A percentile compares a stretch with the other conserved stretches of the same genome.
These are phyloP conservation scores for Canavalia ensiformis DNA, from an alignment of 306 rosid genomes.

Conservation along the genomic window DNA sequence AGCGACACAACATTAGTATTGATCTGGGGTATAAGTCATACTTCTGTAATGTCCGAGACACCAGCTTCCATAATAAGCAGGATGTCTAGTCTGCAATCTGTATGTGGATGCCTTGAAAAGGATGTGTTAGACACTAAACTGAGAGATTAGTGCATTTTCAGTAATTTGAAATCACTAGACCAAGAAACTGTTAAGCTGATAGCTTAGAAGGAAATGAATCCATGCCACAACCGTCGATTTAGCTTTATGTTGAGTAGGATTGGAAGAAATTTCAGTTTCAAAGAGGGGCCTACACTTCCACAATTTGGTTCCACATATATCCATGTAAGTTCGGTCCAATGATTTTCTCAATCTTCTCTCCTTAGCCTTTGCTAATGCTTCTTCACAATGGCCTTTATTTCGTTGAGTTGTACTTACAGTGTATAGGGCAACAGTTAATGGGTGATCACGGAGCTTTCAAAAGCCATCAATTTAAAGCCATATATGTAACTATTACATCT, in stretches of 20 bases:
- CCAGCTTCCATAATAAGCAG: slow-evolving; percentile 47
- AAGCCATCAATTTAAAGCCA: too few species aligned
- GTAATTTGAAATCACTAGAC: slow-evolving; percentile 49
- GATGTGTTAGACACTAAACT: slow-evolving; percentile 45
- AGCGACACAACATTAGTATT: slow-evolving; percentile 40
- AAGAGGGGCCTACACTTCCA: slow-evolving; percentile 71
- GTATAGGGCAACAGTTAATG: too few species aligned
- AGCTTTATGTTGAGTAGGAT: slow-evolving; percentile 89
- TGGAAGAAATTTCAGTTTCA: slow-evolving; percentile 94
- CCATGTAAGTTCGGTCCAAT: slow-evolving; percentile 78
- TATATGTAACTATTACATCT: too few species aligned
- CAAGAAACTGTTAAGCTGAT: slow-evolving; percentile 68
- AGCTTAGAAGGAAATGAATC: slow-evolving; percentile 57
- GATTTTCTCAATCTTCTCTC: slow-evolving; percentile 61
- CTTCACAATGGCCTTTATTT: too few species aligned
- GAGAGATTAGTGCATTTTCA: slow-evolving; percentile 44
- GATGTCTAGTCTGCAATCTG: slow-evolving; percentile 50
- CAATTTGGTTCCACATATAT: slow-evolving; percentile 61
- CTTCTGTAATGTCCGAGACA: slow-evolving; percentile 52
- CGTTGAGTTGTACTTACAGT: too few species aligned
- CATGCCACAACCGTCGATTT: slow-evolving; percentile 80
- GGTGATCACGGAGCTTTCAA: too few species aligned
- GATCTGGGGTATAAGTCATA: slow-evolving; percentile 42
- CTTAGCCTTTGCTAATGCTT: background rate
- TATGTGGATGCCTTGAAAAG: slow-evolving; percentile 43